A percentile compares a stretch with the other conserved stretches of the same genome.
These are phyloP conservation scores for Trichoderma gracile DNA, from an alignment of 2,329 filamentous ascomycete species.

Conservation along the genomic window DNA sequence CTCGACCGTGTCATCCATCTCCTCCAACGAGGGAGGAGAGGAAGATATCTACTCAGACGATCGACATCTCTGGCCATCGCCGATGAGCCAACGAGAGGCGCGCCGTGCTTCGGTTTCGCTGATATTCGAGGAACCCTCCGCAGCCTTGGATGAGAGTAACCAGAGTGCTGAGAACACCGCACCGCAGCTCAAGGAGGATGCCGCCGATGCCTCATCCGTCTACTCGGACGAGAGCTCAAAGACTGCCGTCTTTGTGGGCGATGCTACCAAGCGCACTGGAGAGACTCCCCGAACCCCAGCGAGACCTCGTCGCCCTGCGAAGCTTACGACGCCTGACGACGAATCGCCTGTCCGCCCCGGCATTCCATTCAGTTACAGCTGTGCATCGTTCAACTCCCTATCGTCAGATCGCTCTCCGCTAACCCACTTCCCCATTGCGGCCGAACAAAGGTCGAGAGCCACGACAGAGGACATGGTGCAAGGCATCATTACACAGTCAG, in stretches of 20 bases:
- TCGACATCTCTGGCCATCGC: conserved; percentile 15
- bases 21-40: neutral
- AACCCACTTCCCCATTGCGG: conserved; percentile 36
- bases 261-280: neutral
- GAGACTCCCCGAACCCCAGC: conserved; percentile 2
- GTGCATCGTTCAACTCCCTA: conserved; percentile 24
- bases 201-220: conserved; percentile 29
- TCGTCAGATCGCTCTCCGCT: conserved; percentile 30
- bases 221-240: conserved; percentile 31
- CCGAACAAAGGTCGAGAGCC: conserved; percentile 30
- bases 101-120: neutral
- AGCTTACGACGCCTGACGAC: neutral
- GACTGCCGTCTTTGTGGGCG: conserved; percentile 27
- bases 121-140: neutral
- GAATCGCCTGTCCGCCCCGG: conserved; percentile 6
- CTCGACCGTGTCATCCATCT: neutral
- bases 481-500: conserved; percentile 32
- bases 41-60: conserved; percentile 20
- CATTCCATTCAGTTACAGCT: conserved; percentile 23
- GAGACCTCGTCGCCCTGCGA: conserved; percentile 4
- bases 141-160: neutral
- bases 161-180: neutral
- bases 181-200: conserved; percentile 17
- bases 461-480: conserved; percentile 32
- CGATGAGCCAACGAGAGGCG: neutral